A percentile compares a stretch with the other conserved stretches of the same genome.
phyloP scores from a whole-genome alignment of 139 green algal species.

The Pleodorina starrii region DNA sequence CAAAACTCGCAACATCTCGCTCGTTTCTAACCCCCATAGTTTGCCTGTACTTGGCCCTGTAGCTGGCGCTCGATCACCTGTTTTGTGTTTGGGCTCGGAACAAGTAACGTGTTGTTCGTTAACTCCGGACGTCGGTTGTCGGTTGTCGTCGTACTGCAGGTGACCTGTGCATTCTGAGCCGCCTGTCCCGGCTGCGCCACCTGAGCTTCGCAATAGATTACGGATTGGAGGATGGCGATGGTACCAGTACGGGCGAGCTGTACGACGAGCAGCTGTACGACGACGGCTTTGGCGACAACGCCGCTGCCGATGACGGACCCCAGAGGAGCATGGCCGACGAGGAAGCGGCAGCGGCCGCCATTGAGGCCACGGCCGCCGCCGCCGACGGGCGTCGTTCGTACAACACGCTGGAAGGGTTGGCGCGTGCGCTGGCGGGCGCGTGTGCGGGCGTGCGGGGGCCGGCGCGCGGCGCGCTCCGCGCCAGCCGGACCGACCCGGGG shows the following conservation, averaged over 20 bases:
- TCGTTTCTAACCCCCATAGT: background rate
- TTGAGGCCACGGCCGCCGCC: background rate
- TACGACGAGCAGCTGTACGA: background rate
- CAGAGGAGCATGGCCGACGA: background rate
- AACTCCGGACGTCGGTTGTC: background rate
- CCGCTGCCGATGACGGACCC: background rate
- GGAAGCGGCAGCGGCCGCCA: background rate
- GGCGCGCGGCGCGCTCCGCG: background rate
- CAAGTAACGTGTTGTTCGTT: background rate
- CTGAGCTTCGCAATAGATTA: background rate
- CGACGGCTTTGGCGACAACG: background rate
- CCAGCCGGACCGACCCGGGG: background rate
- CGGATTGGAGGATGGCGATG: background rate
- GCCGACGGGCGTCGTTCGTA: background rate
- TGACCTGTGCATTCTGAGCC: background rate
- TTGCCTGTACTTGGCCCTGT: background rate
- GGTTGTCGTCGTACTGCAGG: background rate
- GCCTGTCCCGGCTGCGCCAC: background rate
- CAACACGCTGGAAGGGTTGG: background rate
- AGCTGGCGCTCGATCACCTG: background rate
- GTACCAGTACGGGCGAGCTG: background rate
- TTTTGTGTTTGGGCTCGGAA: background rate
- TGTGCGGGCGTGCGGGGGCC: background rate
- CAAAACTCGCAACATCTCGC: background rate
- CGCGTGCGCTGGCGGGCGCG: background rate